Base-by-base conservation (phyloP, 1,284 basidiomycete genomes). In the Apiotrichum mycotoxinovorans region DNA sequence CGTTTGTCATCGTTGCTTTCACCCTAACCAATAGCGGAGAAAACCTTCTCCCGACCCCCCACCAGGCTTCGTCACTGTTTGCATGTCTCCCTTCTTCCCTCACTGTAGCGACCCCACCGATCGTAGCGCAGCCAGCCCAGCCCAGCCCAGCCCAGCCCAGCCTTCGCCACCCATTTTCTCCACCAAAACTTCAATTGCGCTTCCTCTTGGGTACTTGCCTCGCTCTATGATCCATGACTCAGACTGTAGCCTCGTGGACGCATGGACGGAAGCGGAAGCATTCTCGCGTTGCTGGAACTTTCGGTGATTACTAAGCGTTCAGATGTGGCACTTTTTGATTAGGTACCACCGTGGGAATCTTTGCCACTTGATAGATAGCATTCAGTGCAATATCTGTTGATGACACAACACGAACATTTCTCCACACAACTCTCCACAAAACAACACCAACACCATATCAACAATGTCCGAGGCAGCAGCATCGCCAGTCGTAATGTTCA, bases 401-500 rank as follows among this genome's bases (percentile, higher is more conserved):
- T 46, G 44, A 46, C 27, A 46, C 44, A 46, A 4, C 14, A 37
- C n/a, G 30, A 37, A 35, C 33, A 20, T 42, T 14, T 42, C 40
- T 42, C 15, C 22, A 7, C 23, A 44, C 30, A 30, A 5, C 22
- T 11, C 14, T 35, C 18, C 27, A 20, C 23, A 41, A 50, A 25
- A 49, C 38, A 10, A 9, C 8, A 43, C 33, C 38, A 10, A 9
- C 8, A 43, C 33, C 17, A 35, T 45, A 34, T 43, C 46, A 48
- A 4, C 40, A 49, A 1, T 66, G 63, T 57, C 72, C 42, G 61
- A 52, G n/a, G 20, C 54, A 26, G 46, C 60, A 42, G 33, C 58
- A 17, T 35, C 59, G 14, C 23, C 61, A 42, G 85, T 91, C 0
- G 87, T 90, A 12, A 87, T 91, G 75, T 91, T 94, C 80, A 93